Conservation (phyloP, 331 rosid genomes). For the Saraca asoca region DNA sequence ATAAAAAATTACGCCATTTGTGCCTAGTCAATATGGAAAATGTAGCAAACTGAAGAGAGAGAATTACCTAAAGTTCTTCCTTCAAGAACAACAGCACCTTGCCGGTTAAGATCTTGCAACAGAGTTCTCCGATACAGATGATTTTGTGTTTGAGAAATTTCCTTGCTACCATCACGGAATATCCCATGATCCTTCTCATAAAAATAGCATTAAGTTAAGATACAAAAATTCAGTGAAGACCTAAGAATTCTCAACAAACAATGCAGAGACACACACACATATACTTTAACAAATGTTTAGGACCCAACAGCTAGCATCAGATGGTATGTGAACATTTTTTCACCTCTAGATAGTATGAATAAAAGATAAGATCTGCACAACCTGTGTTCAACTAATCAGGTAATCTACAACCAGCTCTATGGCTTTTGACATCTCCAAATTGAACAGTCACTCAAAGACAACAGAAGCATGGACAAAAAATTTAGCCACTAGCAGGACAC, state of each 20-base stretch:
- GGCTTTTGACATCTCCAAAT: too few species aligned
- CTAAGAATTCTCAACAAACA: conserved; percentile 26
- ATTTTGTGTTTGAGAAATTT: conserved; percentile 58
- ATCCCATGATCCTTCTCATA: conserved; percentile 90
- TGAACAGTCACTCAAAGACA: too few species aligned
- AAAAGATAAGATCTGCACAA: too few species aligned
- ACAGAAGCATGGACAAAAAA: too few species aligned
- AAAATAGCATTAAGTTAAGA: conserved; percentile 37
- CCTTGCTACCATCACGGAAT: conserved; percentile 94
- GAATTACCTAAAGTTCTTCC: conserved; percentile 78
- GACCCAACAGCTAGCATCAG: conserved; percentile 15
- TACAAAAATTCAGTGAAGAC: conserved; percentile 19
- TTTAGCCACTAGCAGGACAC: too few species aligned
- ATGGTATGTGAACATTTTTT: not conserved
- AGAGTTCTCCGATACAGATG: conserved; percentile 69
- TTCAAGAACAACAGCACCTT: conserved; percentile 96
- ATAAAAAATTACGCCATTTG: not conserved
- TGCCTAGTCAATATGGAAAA: conserved; percentile 1
- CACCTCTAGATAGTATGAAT: too few species aligned
- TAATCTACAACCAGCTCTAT: too few species aligned
- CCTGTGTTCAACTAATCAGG: too few species aligned
- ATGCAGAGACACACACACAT: conserved; percentile 5
- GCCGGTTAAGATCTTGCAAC: conserved; percentile 95
- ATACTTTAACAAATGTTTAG: conserved; percentile 25
- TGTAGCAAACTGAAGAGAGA: conserved; percentile 34